These are phyloP conservation scores for Schizochytrium sp. DNA, from an alignment of 108 stramenopile genomes.

Conservation along the genomic window DNA sequence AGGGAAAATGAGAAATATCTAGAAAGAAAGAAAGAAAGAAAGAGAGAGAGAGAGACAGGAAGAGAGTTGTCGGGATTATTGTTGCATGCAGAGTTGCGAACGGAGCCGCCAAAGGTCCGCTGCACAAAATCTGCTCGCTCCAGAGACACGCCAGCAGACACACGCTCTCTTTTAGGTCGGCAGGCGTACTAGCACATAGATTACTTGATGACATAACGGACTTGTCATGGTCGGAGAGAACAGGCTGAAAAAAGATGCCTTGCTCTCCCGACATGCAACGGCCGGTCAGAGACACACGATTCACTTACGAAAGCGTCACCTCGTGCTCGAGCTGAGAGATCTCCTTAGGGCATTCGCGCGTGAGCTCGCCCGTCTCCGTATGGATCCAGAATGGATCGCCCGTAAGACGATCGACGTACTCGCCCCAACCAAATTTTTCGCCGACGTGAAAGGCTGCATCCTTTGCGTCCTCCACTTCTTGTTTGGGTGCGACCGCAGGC, in stretches of 20 bases:
- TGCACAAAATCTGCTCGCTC: no score
- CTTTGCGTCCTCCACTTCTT: not conserved
- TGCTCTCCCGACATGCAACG: not conserved
- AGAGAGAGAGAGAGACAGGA: not conserved
- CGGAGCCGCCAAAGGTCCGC: no score
- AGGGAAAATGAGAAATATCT: not conserved
- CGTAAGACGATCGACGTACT: not conserved
- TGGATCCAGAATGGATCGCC: not conserved
- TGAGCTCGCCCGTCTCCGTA: not conserved
- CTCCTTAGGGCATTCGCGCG: not conserved
- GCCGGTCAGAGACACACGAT: not conserved
- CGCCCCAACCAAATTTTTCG: not conserved
- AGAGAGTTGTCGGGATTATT: not conserved
- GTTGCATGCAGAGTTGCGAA: no score
- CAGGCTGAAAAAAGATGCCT: not conserved
- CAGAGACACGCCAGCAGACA: no score
- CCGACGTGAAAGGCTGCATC: not conserved
- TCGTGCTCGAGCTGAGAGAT: not conserved
- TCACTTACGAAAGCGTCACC: not conserved
- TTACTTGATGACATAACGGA: no score
- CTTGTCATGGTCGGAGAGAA: not conserved
- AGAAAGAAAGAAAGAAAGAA: not conserved
- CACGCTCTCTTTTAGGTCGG: no score
- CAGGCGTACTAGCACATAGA: no score
- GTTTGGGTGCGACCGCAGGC: not conserved